Evolutionary conservation across 2,329 filamentous ascomycete species (phyloP), one percentile per base, ranked within the genome.

Genomic region (Fonsecaea nubica): DNA sequence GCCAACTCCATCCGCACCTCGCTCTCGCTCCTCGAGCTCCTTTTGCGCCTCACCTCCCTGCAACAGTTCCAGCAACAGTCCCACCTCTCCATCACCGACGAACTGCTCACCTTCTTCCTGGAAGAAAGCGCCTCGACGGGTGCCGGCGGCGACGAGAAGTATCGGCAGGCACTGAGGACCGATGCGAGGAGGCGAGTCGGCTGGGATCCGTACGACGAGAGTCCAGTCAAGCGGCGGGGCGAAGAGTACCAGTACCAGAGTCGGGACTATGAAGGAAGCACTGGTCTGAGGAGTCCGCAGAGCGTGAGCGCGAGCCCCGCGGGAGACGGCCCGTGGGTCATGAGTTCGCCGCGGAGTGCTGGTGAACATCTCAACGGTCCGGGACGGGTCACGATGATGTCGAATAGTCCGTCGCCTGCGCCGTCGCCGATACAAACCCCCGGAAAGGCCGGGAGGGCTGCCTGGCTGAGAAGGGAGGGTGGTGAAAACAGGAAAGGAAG

Each of bases 11-110:
- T 91, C 72, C 86, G 86, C 62, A 89, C 88, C 0, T 90, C 87
- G 0, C 82, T 92, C 5, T 97, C 93, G 1, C 86, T 97, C 8
- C 86, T 97, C 62, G 93, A 97, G 77, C 95, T 94, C 83, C 83
- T 97, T 36, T 86, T 97, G 55, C 92, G 94, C 50, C 85, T 97
- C 55, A 89, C 91, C 4, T 92, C 92, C 25, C 86, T 97, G 13
- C 93, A 97, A 76, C 92, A 97, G 80, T 96, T 95, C 77, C 91
- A 96, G 76, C 93, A 97, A 81, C 86, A 88, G 48, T 93, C 92
- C 0, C 93, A 97, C 74, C 85, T 97, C n/a, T 87, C 92, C 6
- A 95, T 96, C 68, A 91, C 91, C 1, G 93, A 97, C 75, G 92
- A 97, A 73, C 87, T 97, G 1, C 83, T 97, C 48, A 92, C 90